Evolutionary conservation across 1,139 yeast species (phyloP).

Genomic region (Candida tropicalis): DNA sequence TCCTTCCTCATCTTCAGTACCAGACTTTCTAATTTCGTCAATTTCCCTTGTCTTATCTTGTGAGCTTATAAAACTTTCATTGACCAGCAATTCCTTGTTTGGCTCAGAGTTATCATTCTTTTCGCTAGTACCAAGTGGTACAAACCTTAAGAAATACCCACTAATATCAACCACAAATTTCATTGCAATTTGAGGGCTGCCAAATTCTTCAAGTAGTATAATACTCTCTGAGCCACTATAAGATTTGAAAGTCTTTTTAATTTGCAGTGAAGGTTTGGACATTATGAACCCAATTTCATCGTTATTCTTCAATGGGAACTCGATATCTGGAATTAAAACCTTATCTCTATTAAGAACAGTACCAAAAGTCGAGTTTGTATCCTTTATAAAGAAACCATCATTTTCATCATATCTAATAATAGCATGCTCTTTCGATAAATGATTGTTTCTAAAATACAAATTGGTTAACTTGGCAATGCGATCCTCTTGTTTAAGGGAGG

Average conservation of each 20-base stretch:
- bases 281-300: conserved; percentile 38
- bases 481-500: conserved; percentile 28
- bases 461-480: conserved; percentile 30
- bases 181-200: conserved; percentile 27
- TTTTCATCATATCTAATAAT: conserved; percentile 11
- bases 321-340: conserved; percentile 23
- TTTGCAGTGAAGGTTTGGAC: conserved; percentile 29
- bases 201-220: conserved; percentile 28
- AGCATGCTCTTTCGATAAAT: conserved; percentile 36
- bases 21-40: conserved; percentile 3
- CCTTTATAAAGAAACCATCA: conserved; percentile 29
- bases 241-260: conserved; percentile 20
- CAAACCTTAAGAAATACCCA: conserved; percentile 11
- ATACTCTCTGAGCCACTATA: conserved; percentile 8
- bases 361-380: conserved; percentile 42
- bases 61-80: neutral
- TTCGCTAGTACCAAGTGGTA: conserved; percentile 9
- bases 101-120: neutral
- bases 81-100: neutral
- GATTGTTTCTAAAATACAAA: conserved; percentile 33
- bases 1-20: conserved; percentile 4
- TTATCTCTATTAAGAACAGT: conserved; percentile 33
- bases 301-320: conserved; percentile 23
- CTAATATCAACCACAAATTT: conserved; percentile 21
- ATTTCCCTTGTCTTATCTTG: neutral